Evolutionary conservation across 495 filamentous ascomycete species (phyloP).

Genomic region (Annulohypoxylon bovei): DNA sequence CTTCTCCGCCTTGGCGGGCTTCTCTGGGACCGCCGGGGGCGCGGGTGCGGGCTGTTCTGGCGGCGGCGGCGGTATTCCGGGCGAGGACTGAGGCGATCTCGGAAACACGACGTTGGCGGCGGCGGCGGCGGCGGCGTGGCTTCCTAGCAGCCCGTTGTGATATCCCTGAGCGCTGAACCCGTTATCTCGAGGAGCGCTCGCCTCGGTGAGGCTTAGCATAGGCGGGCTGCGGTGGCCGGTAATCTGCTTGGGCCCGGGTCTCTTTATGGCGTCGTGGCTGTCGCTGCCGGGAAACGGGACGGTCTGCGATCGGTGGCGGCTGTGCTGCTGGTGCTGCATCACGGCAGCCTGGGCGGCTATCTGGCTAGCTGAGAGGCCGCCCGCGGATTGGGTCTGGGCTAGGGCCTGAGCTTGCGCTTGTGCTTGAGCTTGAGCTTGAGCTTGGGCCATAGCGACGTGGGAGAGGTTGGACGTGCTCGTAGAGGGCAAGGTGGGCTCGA

Average conservation of each 20-base stretch:
- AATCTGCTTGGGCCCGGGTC: conserved; percentile 50
- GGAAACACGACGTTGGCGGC: conserved; percentile 91
- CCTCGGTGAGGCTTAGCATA: conserved; percentile 63
- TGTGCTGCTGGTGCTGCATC: conserved; percentile 62
- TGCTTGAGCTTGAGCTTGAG: conserved; percentile 14
- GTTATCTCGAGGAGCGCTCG: conserved; percentile 63
- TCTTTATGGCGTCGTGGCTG: conserved; percentile 43
- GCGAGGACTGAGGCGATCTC: conserved; percentile 64
- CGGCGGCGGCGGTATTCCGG: conserved; percentile 52
- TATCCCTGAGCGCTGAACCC: conserved; percentile 64
- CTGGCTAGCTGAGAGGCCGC: conserved; percentile 72
- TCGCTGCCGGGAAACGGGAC: conserved; percentile 60
- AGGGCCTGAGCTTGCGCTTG: conserved; percentile 31
- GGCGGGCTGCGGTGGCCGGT: conserved; percentile 65
- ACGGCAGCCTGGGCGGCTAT: conserved; percentile 94
- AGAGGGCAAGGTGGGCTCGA: conserved; percentile 87
- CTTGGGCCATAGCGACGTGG: conserved; percentile 55
- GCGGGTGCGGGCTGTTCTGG: conserved; percentile 45
- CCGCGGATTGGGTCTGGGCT: conserved; percentile 37
- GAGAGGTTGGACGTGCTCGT: conserved; percentile 63
- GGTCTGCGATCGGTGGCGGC: conserved; percentile 77
- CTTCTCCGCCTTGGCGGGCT: conserved; percentile 76
- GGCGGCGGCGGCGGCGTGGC: conserved; percentile 73
- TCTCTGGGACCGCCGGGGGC: conserved; percentile 64
- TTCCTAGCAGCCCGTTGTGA: conserved; percentile 75